These are phyloP conservation scores for Anaeramoeba ignava DNA, from an alignment of 78 protist species.

Conservation along the genomic window DNA sequence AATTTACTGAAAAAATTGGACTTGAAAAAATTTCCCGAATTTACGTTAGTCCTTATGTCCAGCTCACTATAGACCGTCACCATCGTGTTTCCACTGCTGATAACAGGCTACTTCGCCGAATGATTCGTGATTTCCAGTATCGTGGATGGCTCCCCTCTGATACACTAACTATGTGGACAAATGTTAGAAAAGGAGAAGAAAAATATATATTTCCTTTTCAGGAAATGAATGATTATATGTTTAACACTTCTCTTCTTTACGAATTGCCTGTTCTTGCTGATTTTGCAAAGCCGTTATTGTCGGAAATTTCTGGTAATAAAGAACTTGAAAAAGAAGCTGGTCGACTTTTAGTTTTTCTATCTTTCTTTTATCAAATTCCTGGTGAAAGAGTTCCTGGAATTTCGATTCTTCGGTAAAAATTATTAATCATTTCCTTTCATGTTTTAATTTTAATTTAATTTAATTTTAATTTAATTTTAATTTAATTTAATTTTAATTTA, in stretches of 20 bases:
- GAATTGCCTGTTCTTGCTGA: slow-evolving; percentile 19
- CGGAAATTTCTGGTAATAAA: too few species aligned
- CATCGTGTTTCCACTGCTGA: slow-evolving; percentile 27
- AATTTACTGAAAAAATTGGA: slow-evolving; percentile 13
- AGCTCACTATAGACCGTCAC: slow-evolving; percentile 38
- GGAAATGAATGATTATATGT: slow-evolving; percentile 19
- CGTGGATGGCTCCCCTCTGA: slow-evolving; percentile 23
- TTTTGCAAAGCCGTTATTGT: slow-evolving; percentile 26
- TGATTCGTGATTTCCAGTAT: slow-evolving; percentile 26
- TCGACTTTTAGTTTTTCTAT: slow-evolving; percentile 13
- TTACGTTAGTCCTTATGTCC: slow-evolving; percentile 36
- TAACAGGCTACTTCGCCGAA: slow-evolving; percentile 28
- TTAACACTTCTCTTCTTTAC: slow-evolving; percentile 37
- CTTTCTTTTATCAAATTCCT: background rate
- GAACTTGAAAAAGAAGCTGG: too few species aligned
- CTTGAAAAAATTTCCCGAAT: slow-evolving; percentile 37
- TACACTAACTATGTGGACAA: slow-evolving; percentile 32
- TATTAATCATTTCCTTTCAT: too few species aligned
- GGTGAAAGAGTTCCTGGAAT: slow-evolving; percentile 4
- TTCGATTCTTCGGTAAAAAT: slow-evolving; percentile 34
- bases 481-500: too few species aligned
- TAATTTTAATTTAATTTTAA: too few species aligned
- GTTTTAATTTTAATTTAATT: too few species aligned
- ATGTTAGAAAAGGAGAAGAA: slow-evolving; percentile 34
- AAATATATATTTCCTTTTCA: slow-evolving; percentile 30